Evolutionary conservation across 192 early-diverging fungal genomes (phyloP), one percentile per base, ranked within the genome.

Genomic region (Lunasporangiospora selenospora): DNA sequence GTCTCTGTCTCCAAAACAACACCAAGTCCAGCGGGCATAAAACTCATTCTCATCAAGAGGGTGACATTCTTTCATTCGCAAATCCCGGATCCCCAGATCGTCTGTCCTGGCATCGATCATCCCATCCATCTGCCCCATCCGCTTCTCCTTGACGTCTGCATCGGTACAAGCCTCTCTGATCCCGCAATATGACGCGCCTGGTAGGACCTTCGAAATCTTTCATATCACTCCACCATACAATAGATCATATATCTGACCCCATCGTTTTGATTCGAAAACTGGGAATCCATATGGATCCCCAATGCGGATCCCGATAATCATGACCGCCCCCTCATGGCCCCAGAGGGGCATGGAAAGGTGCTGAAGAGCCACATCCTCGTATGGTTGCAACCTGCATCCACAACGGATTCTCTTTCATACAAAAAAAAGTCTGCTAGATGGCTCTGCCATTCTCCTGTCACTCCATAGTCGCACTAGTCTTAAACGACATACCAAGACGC

Each of bases 371-470:
- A 49, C 39, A 54, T 56, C 53, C 2, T 30, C 26, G 9, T 38
- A 50, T 45, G 37, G 24, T 9, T 23, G 15, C 26, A 41, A 46
- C 18, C 29, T 21, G 3, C 40, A 53, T 53, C 50, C 8, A 27
- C 47, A 13, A 38, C 24, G 0, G 36, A 9, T 53, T 67, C 34
- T 45, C 49, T n/a, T 41, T 67, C 65, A 67, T 67, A 67, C 65
- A 58, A 41, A 26, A 58, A 26, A 43, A 37, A 16, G 15, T 26
- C 29, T 24, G 13, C 29, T 31, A 18, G 42, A 29, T 27, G 23
- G 30, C 24, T 18, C 8, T 26, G 51, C 7, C 39, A 24, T 58
- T 31, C 5, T 10, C 9, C 21, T 19, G 15, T 11, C 4, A 11
- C 23, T 47, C 46, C 29, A 12, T 6, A 4, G 18, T 26, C 18